Base-by-base conservation (phyloP, 257 asterid genomes). In the Forsythia suspensa region DNA sequence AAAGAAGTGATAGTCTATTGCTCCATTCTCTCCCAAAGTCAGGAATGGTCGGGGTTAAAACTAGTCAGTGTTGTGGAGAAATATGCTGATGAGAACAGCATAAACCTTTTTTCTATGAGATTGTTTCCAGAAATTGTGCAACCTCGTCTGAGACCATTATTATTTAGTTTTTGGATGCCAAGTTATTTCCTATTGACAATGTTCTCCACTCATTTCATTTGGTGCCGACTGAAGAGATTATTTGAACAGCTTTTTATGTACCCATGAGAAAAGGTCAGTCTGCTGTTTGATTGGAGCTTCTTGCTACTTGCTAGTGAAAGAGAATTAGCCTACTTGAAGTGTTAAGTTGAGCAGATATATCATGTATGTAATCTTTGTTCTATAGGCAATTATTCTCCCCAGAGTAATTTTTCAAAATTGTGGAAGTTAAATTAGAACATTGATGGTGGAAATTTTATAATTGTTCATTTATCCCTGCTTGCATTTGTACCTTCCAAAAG, bases 391-490 rank as follows among this genome's bases (percentile, higher is more conserved):
- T 78, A 20, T 55, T 57, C 59, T 57, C 42, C 12, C 10, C 38
- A 5, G 39, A 69, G 72, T 51, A n/a, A 46, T 52, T 13, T 48
- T 42, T 24, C n/a, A 3, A 42, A 75, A 55, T 69, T 70, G 52
- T 29, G 44, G 69, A 20, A 40, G 65, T 34, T 63, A 51, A 37
- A 73, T 46, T 72, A 10, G 37, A 61, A 61, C 36, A 71, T 61
- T 18, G 43, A 24, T 20, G 1, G 55, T 52, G 59, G 69, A 59
- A n/a, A 46, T 36, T 69, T 44, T 71, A 29, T 76, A 63, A 44
- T 59, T 68, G 2, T n/a, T 66, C 24, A 57, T 72, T 72, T 73
- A 39, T 34, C 75, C 76, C 44, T 77, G 42, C 71, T 6, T 61
- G 48, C 65, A 63, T 73, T 21, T 68, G 37, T 66, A 29, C 74